Evolutionary conservation across 805 yeast genomes (phyloP), one percentile per base, ranked within the genome.

Genomic region (Candida glaebosa): DNA sequence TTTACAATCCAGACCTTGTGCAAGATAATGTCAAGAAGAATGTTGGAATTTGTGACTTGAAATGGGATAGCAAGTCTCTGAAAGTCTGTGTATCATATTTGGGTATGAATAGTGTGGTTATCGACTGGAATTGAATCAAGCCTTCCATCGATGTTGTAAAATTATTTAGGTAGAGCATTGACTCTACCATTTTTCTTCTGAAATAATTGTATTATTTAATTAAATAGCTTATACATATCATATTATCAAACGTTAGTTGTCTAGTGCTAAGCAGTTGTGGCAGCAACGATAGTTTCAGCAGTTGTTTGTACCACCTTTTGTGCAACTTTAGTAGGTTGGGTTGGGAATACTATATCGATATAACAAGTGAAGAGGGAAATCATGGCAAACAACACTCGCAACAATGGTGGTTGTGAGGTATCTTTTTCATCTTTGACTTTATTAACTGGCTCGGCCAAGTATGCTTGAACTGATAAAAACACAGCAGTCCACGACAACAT

Each of bases 401-500:
- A 68, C 66, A 76, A 46, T 50, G 74, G 71, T 54, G 80, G 63
- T 63, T 78, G 75, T 38, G 52, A 14, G 37, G 47, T 32, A 5
- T 48, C 45, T n/a, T 50, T 56, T 44, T 56, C 38, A 43, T 56
- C 42, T 37, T 42, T 46, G 39, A 67, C 60, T 52, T 57, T 58
- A 50, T 60, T 55, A 49, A 51, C 45, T 6, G 75, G 75, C 42
- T 69, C 73, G 44, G 67, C 73, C 53, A 78, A 63, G 48, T 58
- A 77, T 1, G 75, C 46, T 50, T 73, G 79, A 18, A 77, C 50
- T 3, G 79, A 68, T 45, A 76, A 69, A 43, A 79, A 67, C 18
- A 79, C 53, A 3, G 83, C 60, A 17, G 80, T 61, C 84, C 84
- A 77, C 9, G 81, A 67, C 50, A 78, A 57, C 47, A 78, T 60